Evolutionary conservation across 2,329 filamentous ascomycete species (phyloP).

Genomic region (Beauveria rudraprayagi): DNA sequence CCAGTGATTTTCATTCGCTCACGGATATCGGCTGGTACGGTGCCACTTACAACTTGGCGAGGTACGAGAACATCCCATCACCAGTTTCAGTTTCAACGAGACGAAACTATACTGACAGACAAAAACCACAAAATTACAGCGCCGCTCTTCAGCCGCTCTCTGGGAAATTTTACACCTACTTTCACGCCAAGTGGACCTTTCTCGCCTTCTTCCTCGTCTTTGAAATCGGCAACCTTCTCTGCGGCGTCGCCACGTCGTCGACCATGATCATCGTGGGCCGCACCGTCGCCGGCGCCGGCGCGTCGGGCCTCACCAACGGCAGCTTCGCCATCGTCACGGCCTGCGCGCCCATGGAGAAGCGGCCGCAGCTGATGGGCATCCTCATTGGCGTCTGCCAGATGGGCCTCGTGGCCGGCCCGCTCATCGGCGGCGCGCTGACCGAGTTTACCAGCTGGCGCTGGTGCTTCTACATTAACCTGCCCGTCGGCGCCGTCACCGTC

Average conservation of each 20-base stretch:
- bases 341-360: conserved; percentile 20
- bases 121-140: conserved; percentile 19
- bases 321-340: conserved; percentile 26
- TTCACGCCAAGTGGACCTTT: conserved; percentile 24
- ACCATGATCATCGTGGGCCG: conserved; percentile 42
- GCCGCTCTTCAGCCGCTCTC: conserved; percentile 42
- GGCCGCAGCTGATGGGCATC: conserved; percentile 22
- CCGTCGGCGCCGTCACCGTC: conserved; percentile 29
- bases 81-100: background rate
- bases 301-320: conserved; percentile 34
- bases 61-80: conserved; percentile 20
- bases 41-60: conserved; percentile 39
- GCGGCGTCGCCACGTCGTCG: conserved; percentile 35
- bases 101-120: conserved; percentile 10
- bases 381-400: conserved; percentile 30
- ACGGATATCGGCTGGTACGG: conserved; percentile 50
- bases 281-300: conserved; percentile 39
- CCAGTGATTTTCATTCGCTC: conserved; percentile 40
- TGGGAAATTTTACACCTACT: conserved; percentile 42
- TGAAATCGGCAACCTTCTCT: conserved; percentile 37
- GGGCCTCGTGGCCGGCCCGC: conserved; percentile 38
- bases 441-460: conserved; percentile 33
- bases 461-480: conserved; percentile 39
- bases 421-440: conserved; percentile 37
- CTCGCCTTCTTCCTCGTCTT: conserved; percentile 24